These are phyloP conservation scores for Posidonia oceanica DNA, from an alignment of 116 monocot genomes.

Conservation along the genomic window DNA sequence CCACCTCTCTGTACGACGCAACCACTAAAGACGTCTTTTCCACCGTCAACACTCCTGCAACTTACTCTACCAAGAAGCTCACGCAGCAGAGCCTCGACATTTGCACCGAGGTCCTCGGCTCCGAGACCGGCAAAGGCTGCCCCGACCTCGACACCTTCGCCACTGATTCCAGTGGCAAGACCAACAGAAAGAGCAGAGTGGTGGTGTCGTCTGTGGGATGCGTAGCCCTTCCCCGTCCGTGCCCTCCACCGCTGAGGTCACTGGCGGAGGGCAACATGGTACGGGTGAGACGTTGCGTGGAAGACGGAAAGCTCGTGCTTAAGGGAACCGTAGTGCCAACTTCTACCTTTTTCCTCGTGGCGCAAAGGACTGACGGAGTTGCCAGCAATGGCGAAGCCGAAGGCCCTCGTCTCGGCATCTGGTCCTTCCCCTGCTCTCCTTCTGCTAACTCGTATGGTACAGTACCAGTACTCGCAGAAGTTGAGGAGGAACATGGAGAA, in stretches of 20 bases:
- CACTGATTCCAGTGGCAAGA: not conserved
- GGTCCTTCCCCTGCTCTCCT: not conserved
- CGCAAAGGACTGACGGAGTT: not conserved
- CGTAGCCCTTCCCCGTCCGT: not conserved
- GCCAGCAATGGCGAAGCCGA: too few relatives aligned
- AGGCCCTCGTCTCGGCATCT: not conserved
- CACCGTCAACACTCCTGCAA: not conserved
- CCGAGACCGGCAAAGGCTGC: constrained; percentile 3
- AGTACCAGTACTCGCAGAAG: too few relatives aligned
- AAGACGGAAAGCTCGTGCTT: constrained; percentile 2
- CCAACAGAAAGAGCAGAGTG: not conserved
- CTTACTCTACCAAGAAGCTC: not conserved
- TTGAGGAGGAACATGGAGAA: not conserved
- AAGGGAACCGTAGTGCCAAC: not conserved
- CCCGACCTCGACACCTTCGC: not conserved
- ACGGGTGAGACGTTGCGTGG: not conserved
- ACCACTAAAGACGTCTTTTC: not conserved
- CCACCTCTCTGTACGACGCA: not conserved
- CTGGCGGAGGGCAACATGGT: not conserved
- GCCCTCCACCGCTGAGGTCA: constrained; percentile 1
- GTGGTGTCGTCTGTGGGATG: too few relatives aligned
- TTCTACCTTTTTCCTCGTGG: not conserved
- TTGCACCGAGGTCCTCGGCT: constrained; percentile 9
- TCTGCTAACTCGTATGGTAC: too few relatives aligned
- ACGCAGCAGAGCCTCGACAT: constrained; percentile 1